Percentiles rank a stretch among this genome's conserved stretches.
These are phyloP conservation scores for Baorangia bicolor DNA, from an alignment of 768 basidiomycete genomes.

Conservation along the genomic window DNA sequence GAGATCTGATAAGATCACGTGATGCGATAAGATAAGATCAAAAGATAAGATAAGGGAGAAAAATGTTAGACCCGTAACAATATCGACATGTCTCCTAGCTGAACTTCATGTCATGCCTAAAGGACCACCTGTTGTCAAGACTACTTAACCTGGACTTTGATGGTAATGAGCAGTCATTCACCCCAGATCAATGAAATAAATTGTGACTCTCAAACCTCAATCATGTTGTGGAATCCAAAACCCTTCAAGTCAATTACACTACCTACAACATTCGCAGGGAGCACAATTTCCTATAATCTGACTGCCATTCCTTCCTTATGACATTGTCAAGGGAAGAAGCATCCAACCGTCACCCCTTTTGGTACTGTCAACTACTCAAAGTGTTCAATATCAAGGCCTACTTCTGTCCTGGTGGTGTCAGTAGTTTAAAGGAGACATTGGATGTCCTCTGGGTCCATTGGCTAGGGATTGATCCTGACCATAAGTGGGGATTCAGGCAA, in stretches of 20 bases:
- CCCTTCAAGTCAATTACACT: not conserved
- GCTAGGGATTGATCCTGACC: not conserved
- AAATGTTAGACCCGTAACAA: too few relatives aligned
- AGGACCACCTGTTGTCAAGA: not conserved
- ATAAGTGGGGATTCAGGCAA: not conserved
- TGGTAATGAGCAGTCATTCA: not conserved
- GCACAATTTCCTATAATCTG: not conserved
- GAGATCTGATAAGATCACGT: too few relatives aligned
- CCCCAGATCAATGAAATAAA: not conserved
- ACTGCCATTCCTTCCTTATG: not conserved
- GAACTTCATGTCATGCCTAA: not conserved
- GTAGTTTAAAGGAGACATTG: not conserved
- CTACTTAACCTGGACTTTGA: not conserved
- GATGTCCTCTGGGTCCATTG: conserved; percentile 4
- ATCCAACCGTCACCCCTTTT: not conserved
- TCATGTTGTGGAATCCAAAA: not conserved
- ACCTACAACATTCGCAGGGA: not conserved
- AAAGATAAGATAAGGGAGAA: too few relatives aligned
- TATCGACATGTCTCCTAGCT: not conserved
- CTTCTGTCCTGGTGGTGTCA: not conserved
- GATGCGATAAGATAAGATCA: too few relatives aligned
- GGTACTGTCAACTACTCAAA: not conserved
- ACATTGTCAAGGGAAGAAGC: not conserved
- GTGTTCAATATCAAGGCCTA: not conserved
- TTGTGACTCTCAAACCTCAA: not conserved